Percentiles rank a stretch among this genome's conserved stretches.
Conservation (phyloP, 148 eudicot species). For the Rheum nobile region DNA sequence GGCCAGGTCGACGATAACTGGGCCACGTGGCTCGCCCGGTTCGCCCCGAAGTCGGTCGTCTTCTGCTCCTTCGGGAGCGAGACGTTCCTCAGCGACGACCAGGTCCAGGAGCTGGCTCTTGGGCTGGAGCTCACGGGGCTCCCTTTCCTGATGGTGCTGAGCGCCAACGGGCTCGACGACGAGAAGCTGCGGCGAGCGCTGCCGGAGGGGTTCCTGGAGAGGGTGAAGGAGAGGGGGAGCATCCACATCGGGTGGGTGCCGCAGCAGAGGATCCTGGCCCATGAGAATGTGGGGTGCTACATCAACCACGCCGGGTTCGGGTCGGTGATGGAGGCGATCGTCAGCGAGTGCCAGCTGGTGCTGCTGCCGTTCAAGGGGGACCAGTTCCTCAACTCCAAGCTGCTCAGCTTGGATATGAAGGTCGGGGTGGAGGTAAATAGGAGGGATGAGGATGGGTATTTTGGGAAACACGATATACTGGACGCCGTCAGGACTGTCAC, state of each 20-base stretch:
- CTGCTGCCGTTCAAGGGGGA: conserved; percentile 38
- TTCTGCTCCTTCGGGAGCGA: conserved; percentile 43
- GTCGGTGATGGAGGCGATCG: conserved; percentile 39
- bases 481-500: conserved; percentile 27
- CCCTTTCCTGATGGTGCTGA: conserved; percentile 41
- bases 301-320: conserved; percentile 37
- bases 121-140: conserved; percentile 35
- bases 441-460: conserved; percentile 46
- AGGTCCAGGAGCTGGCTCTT: conserved; percentile 29
- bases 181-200: conserved; percentile 21
- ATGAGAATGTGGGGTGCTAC: conserved; percentile 38
- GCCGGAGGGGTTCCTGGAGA: conserved; percentile 31
- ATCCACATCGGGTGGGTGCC: conserved; percentile 46
- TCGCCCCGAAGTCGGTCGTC: conserved; percentile 27
- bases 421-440: conserved; percentile 47
- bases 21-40: conserved; percentile 23
- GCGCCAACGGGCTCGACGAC: conserved; percentile 17
- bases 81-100: conserved; percentile 26
- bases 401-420: conserved; percentile 24
- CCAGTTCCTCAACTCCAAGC: conserved; percentile 32
- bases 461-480: conserved; percentile 31
- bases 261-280: conserved; percentile 38
- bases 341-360: conserved; percentile 38
- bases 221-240: conserved; percentile 25
- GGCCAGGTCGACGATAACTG: conserved; percentile 19